Conservation (phyloP, 2,329 filamentous ascomycete genomes). For the Whalleya microplaca region DNA sequence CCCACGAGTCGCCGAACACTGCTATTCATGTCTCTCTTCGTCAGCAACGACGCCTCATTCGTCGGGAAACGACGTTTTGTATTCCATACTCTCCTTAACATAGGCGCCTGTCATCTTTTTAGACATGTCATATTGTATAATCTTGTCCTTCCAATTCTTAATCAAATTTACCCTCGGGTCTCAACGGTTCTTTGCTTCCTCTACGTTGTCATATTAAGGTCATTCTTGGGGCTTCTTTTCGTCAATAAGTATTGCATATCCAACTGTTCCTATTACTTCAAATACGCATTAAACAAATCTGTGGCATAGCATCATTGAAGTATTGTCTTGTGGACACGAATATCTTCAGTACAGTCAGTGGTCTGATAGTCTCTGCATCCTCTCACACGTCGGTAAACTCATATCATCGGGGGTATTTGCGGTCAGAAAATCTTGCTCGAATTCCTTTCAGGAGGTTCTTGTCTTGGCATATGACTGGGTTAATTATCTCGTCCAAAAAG, state of each 20-base stretch:
- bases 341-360: not conserved
- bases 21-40: constrained; percentile 23
- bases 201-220: constrained; percentile 10
- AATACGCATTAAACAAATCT: not conserved
- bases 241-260: not conserved
- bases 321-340: constrained; percentile 4
- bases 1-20: constrained; percentile 15
- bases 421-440: not conserved
- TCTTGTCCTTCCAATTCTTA: constrained; percentile 14
- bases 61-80: constrained; percentile 15
- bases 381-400: constrained; percentile 3
- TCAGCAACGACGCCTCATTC: constrained; percentile 21
- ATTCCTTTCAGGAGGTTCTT: constrained; percentile 10
- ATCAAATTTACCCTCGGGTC: constrained; percentile 10
- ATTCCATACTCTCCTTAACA: constrained; percentile 20
- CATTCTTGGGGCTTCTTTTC: constrained; percentile 3
- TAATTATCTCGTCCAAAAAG: constrained; percentile 2
- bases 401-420: not conserved
- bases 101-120: constrained; percentile 13
- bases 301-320: not conserved
- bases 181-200: constrained; percentile 4
- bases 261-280: constrained; percentile 5
- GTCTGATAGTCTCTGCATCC: constrained; percentile 5
- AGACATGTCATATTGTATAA: constrained; percentile 20
- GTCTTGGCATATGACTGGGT: constrained; percentile 17